Evolutionary conservation across 192 early-diverging fungal species (phyloP).

Genomic region (Coemansia asiatica): DNA sequence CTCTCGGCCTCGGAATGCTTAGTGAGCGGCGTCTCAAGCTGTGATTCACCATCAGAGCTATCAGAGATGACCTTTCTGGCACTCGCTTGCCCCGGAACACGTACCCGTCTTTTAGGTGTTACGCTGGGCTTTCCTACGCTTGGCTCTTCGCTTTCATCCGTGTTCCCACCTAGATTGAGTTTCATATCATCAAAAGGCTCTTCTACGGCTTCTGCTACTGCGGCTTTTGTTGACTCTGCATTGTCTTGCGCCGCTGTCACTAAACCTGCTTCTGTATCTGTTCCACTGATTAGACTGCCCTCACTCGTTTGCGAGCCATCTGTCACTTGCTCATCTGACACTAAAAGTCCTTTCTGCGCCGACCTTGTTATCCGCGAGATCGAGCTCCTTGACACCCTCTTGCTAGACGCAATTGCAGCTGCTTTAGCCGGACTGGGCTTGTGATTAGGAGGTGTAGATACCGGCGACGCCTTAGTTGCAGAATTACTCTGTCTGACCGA

Average conservation of each 20-base stretch:
- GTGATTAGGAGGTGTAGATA: background rate
- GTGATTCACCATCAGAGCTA: background rate
- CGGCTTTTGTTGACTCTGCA: background rate
- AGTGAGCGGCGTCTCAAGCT: background rate
- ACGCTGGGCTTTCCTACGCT: background rate
- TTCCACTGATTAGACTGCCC: background rate
- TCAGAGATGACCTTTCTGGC: background rate
- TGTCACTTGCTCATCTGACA: background rate
- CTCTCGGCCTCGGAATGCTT: background rate
- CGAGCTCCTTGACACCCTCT: background rate
- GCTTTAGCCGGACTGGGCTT: background rate
- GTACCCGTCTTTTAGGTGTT: background rate
- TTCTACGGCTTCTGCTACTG: background rate
- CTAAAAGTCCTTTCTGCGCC: background rate
- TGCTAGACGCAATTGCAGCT: background rate
- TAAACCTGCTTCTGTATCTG: background rate
- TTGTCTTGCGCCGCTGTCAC: background rate
- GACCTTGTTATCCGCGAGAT: background rate
- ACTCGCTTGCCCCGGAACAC: background rate
- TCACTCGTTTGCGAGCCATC: background rate
- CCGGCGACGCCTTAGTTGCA: background rate
- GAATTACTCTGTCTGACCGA: background rate
- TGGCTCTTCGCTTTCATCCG: background rate
- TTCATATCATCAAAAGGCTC: background rate
- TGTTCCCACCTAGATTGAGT: background rate